phyloP scores from a whole-genome alignment of 495 filamentous ascomycete species.

The Aspergillus leporis region DNA sequence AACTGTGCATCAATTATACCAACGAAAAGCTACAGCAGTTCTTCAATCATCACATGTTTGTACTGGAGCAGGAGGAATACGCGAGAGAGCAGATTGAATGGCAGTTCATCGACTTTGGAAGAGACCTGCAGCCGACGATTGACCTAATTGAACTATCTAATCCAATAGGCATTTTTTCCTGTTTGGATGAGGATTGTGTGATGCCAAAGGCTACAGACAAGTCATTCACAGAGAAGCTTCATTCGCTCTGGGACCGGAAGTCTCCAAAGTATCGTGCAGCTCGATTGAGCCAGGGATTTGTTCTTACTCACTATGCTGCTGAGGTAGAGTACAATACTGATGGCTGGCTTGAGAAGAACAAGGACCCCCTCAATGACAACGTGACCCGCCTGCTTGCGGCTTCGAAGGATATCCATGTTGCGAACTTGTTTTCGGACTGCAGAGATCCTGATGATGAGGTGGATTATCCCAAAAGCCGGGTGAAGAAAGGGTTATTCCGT shows the following conservation, averaged over 20 bases:
- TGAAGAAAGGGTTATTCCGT: slow-evolving; percentile 97
- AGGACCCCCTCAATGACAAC: slow-evolving; percentile 97
- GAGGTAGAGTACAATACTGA: slow-evolving; percentile 97
- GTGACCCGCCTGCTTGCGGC: slow-evolving; percentile 82
- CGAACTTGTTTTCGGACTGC: slow-evolving; percentile 85
- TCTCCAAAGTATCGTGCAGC: slow-evolving; percentile 89
- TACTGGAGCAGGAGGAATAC: slow-evolving; percentile 98
- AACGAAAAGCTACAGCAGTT: slow-evolving; percentile 99
- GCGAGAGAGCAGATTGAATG: slow-evolving; percentile 97
- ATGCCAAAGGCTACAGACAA: slow-evolving; percentile 99
- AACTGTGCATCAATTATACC: slow-evolving; percentile 99
- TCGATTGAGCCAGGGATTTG: slow-evolving; percentile 86
- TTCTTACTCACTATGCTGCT: slow-evolving; percentile 97
- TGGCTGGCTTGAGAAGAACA: slow-evolving; percentile 98
- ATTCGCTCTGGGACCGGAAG: slow-evolving; percentile 95
- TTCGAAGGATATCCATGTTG: slow-evolving; percentile 80
- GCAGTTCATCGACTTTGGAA: slow-evolving; percentile 99
- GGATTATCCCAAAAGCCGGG: slow-evolving; percentile 70
- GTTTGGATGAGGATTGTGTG: slow-evolving; percentile 95
- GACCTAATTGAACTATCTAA: slow-evolving; percentile 95
- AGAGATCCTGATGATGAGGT: slow-evolving; percentile 72
- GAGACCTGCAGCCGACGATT: slow-evolving; percentile 96
- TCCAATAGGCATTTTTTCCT: slow-evolving; percentile 98
- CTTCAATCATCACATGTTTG: slow-evolving; percentile 99
- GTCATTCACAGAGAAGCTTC: slow-evolving; percentile 94